Evolutionary conservation across 805 yeast species (phyloP).

Genomic region (Wickerhamomyces mucosus): DNA sequence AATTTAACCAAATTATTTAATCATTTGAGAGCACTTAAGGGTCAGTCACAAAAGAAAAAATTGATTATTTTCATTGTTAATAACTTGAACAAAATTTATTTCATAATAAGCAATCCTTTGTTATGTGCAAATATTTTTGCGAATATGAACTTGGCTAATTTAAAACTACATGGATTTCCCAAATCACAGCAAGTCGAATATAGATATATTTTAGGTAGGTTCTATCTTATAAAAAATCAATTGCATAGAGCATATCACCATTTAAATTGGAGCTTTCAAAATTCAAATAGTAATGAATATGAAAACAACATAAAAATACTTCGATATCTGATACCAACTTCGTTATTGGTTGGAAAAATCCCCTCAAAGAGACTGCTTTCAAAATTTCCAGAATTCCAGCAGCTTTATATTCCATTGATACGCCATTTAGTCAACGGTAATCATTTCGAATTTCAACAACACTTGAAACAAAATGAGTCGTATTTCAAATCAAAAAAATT

Average conservation of each 20-base stretch:
- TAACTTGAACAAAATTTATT: constrained; percentile 41
- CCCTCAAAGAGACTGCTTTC: constrained; percentile 27
- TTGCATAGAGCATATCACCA: constrained; percentile 37
- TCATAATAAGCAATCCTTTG: constrained; percentile 43
- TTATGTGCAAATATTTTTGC: constrained; percentile 54
- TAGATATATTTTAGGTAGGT: constrained; percentile 44
- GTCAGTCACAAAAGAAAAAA: constrained; percentile 30
- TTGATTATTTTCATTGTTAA: constrained; percentile 40
- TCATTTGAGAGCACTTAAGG: constrained; percentile 22
- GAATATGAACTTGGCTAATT: constrained; percentile 41
- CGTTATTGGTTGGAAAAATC: constrained; percentile 41
- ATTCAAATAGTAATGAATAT: constrained; percentile 4
- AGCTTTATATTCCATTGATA: constrained; percentile 30
- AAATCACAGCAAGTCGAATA: constrained; percentile 39
- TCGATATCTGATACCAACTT: constrained; percentile 40
- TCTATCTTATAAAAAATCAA: constrained; percentile 43
- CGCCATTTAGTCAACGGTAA: constrained; percentile 33
- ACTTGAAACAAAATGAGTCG: constrained; percentile 25
- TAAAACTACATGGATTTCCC: constrained; percentile 32
- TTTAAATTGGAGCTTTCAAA: constrained; percentile 33
- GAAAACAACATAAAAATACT: constrained; percentile 25
- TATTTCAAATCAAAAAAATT: constrained; percentile 30
- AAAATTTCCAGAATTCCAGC: constrained; percentile 18
- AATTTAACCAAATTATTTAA: constrained; percentile 19
- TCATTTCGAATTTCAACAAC: constrained; percentile 24